A percentile compares a stretch with the other conserved stretches of the same genome.
phyloP scores from a whole-genome alignment of 2,329 filamentous ascomycete species.

The Huntiella moniliformis region DNA sequence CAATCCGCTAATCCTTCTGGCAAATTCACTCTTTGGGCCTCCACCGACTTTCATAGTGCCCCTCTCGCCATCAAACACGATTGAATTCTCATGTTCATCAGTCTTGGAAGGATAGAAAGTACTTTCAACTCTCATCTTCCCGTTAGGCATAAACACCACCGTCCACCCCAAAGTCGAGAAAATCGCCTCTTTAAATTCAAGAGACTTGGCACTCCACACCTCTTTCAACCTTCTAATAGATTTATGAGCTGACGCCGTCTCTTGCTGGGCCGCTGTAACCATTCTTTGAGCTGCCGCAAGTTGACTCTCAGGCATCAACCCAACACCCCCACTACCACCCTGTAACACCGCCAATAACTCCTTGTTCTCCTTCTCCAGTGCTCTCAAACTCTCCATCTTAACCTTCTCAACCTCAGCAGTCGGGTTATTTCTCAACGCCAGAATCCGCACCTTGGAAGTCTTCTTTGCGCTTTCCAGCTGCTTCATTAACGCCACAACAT shows the following conservation, averaged over 20 bases:
- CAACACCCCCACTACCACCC: constrained; percentile 18
- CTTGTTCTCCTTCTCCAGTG: constrained; percentile 65
- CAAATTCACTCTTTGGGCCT: constrained; percentile 72
- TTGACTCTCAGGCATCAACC: constrained; percentile 57
- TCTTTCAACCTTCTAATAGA: constrained; percentile 72
- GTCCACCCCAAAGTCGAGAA: constrained; percentile 86
- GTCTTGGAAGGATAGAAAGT: constrained; percentile 57
- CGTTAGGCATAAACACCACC: constrained; percentile 90
- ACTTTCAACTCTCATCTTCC: constrained; percentile 77
- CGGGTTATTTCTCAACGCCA: constrained; percentile 81
- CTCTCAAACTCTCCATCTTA: constrained; percentile 60
- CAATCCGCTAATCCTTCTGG: constrained; percentile 61
- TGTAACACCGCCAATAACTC: constrained; percentile 59
- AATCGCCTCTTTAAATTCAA: constrained; percentile 90
- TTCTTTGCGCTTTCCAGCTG: constrained; percentile 51
- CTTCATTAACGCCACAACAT: constrained; percentile 51
- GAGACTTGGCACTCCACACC: constrained; percentile 77
- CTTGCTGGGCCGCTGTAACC: constrained; percentile 49
- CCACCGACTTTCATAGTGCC: constrained; percentile 97
- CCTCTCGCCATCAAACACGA: constrained; percentile 78
- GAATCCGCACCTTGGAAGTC: constrained; percentile 58
- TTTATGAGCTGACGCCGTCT: constrained; percentile 60
- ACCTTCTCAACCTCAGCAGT: constrained; percentile 71
- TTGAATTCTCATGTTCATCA: constrained; percentile 53
- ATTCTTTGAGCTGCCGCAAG: constrained; percentile 60